Base-by-base conservation (phyloP, 768 basidiomycete species). In the Russula sp. region DNA sequence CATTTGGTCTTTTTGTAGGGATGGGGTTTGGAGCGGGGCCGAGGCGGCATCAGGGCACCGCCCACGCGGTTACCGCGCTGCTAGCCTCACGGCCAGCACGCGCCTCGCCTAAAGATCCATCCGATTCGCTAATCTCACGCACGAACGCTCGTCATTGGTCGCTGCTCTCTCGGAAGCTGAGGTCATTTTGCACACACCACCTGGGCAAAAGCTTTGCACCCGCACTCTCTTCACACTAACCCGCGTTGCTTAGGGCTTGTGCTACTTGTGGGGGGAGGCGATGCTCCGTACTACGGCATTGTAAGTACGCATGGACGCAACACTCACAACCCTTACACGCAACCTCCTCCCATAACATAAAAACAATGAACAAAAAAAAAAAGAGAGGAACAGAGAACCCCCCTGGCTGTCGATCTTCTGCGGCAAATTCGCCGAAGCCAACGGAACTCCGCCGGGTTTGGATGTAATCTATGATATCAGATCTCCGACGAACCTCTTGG, bases 31-130 rank as follows among this genome's bases (percentile, higher is more conserved):
- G 35, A 41, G 50, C 29, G 20, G 51, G 18, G 29, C 57, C 34
- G 46, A 36, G 50, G 50, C 14, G 38, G 36, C 9, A 34, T n/a
- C 18, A 39, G 20, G 48, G 36, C 45, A 46, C 35, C 42, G 47
- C 38, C 38, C 61, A 63, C 35, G 62, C 57, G 20, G n/a, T 13
- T 10, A 45, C 58, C 62, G 34, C n/a, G 58, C 52, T 5, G 45
- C 35, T 22, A 43, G 34, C 62, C 62, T 59, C 52, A 29, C 53
- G 46, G 32, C 20, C 5, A 38, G 39, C 62, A 47, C 41, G 58
- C 51, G 35, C n/a, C 42, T 43, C 25, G 25, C 25, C 25, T 29
- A 29, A n/a, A 11, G 9, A 6, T 18, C 29, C 4, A 35, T 43
- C 41, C n/a, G 42, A 55, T 55, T 55, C 42, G 54, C 42, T 35